Evolutionary conservation across 768 basidiomycete genomes (phyloP).

Genomic region (Neoboletus subvelutipes): DNA sequence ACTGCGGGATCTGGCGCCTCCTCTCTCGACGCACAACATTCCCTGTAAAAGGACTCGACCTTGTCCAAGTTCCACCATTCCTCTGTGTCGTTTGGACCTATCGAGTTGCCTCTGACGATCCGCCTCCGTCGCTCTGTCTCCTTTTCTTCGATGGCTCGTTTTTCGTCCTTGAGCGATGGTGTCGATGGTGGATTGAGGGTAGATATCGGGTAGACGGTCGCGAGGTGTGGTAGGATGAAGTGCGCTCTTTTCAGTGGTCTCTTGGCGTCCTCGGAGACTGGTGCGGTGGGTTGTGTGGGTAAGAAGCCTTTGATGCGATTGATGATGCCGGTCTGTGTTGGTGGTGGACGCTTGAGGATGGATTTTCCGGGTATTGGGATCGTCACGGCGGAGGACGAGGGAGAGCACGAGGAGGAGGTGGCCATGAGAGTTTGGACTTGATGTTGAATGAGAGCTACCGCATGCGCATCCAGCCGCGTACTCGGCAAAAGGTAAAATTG

Average conservation of each 20-base stretch:
- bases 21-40: constrained; percentile 78
- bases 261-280: constrained; percentile 40
- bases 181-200: constrained; percentile 81
- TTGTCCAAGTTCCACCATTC: constrained; percentile 87
- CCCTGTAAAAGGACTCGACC: constrained; percentile 83
- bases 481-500: neutral
- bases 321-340: constrained; percentile 65
- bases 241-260: constrained; percentile 83
- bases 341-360: constrained; percentile 77
- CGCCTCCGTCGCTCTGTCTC: constrained; percentile 67
- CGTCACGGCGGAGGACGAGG: constrained; percentile 79
- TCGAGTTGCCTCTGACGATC: constrained; percentile 58
- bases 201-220: constrained; percentile 89
- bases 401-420: constrained; percentile 49
- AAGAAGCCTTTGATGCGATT: constrained; percentile 74
- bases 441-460: neutral
- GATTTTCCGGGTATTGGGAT: constrained; percentile 79
- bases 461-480: too few relatives aligned
- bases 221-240: constrained; percentile 85
- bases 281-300: constrained; percentile 48
- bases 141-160: constrained; percentile 71
- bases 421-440: constrained; percentile 16
- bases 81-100: constrained; percentile 37
- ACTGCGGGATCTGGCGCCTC: constrained; percentile 66
- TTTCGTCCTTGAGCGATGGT: constrained; percentile 77